phyloP scores from a whole-genome alignment of 306 rosid species.

The Oemleria cerasiformis region DNA sequence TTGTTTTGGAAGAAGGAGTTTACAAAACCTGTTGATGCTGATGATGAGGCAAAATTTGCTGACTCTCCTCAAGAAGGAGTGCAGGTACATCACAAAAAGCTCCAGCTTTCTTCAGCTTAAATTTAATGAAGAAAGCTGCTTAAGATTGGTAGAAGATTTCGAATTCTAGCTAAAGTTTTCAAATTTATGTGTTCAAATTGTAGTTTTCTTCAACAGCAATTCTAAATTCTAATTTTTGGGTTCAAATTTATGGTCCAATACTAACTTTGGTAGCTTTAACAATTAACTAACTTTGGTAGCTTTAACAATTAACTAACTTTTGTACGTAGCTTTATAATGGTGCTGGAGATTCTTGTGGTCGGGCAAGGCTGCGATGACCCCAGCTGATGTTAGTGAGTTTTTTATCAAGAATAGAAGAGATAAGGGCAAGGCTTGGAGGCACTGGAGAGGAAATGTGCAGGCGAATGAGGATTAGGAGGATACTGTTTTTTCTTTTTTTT shows the following conservation, averaged over 20 bases:
- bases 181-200: too few relatives aligned
- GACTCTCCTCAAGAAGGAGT: constrained; percentile 36
- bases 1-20: constrained; percentile 65
- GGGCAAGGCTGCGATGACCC: too few relatives aligned
- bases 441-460: too few relatives aligned
- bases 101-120: background rate
- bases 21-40: constrained; percentile 26
- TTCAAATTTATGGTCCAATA: too few relatives aligned
- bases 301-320: background rate
- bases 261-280: too few relatives aligned
- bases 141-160: background rate
- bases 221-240: background rate
- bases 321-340: background rate
- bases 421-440: too few relatives aligned
- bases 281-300: background rate
- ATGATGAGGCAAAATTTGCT: constrained; percentile 22
- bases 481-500: too few relatives aligned
- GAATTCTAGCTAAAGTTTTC: too few relatives aligned
- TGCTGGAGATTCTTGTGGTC: too few relatives aligned
- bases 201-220: background rate
- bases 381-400: too few relatives aligned
- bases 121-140: background rate
- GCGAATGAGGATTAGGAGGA: too few relatives aligned
- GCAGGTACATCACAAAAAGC: constrained; percentile 40
- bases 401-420: too few relatives aligned